A percentile compares a stretch with the other conserved stretches of the same genome.
Conservation (phyloP, 306 rosid genomes). For the Dalbergia oliveri region DNA sequence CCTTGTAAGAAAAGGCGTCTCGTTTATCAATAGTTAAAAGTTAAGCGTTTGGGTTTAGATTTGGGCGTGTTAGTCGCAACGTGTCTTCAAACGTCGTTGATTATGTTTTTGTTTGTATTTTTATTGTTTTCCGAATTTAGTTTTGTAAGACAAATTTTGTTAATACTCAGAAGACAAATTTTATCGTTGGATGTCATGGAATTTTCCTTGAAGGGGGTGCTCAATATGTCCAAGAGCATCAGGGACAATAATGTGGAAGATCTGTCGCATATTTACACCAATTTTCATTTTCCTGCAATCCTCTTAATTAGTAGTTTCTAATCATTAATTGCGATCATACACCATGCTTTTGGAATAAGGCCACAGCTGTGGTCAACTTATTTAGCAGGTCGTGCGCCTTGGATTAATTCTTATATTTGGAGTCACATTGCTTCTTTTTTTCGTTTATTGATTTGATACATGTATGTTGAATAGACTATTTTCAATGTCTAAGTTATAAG, state of each 20-base stretch:
- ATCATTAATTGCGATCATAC: no score
- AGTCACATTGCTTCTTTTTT: background rate
- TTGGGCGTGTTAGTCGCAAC: background rate
- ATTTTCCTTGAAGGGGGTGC: background rate
- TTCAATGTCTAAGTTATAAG: background rate
- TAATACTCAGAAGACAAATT: no score
- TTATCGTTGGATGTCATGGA: background rate
- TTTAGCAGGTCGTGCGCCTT: background rate
- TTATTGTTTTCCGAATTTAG: no score
- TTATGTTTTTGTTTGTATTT: background rate
- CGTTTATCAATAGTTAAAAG: background rate
- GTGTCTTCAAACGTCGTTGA: background rate
- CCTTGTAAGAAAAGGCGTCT: constrained; percentile 31
- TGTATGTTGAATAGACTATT: background rate
- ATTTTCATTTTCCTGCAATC: no score
- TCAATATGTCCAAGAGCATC: background rate
- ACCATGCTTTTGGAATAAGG: background rate
- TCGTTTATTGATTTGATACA: background rate
- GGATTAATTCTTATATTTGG: background rate
- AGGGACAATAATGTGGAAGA: no score
- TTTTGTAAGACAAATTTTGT: background rate
- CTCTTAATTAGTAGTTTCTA: no score
- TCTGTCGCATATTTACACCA: no score
- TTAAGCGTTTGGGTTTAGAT: background rate
- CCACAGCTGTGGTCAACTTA: background rate